A percentile compares a stretch with the other conserved stretches of the same genome.
Conservation (phyloP, 1,284 basidiomycete genomes). For the Pholiota adiposa region DNA sequence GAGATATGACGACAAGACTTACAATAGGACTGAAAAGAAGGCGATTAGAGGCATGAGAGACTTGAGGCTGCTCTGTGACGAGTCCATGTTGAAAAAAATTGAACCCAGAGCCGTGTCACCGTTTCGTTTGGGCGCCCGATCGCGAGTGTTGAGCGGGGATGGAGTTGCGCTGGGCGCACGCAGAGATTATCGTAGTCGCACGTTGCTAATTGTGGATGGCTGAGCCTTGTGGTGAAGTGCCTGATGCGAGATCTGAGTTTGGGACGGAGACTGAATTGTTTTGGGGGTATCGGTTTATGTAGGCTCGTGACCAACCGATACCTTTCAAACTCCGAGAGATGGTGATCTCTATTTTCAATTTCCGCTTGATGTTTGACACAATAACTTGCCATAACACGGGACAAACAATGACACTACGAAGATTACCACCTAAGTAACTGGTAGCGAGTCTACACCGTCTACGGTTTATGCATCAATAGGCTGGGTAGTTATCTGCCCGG, state of each 20-base stretch:
- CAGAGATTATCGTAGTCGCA: not conserved
- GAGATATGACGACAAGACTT: slow-evolving; percentile 20
- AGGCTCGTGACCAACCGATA: too few relatives aligned
- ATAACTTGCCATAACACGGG: too few relatives aligned
- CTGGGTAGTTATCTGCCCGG: too few relatives aligned
- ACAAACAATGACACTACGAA: too few relatives aligned
- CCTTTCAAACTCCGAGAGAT: too few relatives aligned
- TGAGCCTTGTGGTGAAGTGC: not conserved
- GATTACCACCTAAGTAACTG: too few relatives aligned
- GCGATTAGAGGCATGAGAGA: slow-evolving; percentile 34
- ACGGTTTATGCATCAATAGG: too few relatives aligned
- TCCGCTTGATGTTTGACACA: too few relatives aligned
- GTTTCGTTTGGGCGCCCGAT: slow-evolving; percentile 9
- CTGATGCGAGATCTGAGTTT: slow-evolving; percentile 22
- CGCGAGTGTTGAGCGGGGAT: too few relatives aligned
- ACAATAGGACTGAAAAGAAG: slow-evolving; percentile 50
- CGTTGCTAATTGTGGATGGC: slow-evolving; percentile 2
- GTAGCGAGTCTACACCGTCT: too few relatives aligned
- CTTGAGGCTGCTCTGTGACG: slow-evolving; percentile 24
- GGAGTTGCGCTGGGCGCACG: not conserved
- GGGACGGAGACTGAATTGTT: slow-evolving; percentile 33
- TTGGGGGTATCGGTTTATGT: too few relatives aligned
- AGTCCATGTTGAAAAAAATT: not conserved
- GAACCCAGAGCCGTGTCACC: slow-evolving; percentile 15
- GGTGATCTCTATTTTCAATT: too few relatives aligned